A percentile compares a stretch with the other conserved stretches of the same genome.
phyloP scores from a whole-genome alignment of 2,329 filamentous ascomycete genomes.

The Phaeosphaeriaceae sp. region DNA sequence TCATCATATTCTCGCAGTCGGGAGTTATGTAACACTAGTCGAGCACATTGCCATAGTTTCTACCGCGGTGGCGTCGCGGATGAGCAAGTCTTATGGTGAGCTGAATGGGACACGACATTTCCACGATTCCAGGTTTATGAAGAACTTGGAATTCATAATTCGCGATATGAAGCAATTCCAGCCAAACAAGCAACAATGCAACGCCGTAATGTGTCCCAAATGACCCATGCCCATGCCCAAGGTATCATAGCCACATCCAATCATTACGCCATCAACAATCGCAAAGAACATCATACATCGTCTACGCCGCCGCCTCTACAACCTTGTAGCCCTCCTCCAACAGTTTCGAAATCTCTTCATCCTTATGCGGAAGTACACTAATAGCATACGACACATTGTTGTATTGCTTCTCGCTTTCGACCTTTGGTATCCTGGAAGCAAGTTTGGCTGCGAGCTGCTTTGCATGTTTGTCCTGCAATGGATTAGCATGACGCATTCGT shows the following conservation, averaged over 20 bases:
- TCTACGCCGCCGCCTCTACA: constrained; percentile 52
- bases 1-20: too few species aligned
- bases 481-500: constrained; percentile 20
- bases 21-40: too few species aligned
- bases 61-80: too few species aligned
- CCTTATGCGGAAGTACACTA: constrained; percentile 89
- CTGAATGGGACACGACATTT: too few species aligned
- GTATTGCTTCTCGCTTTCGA: constrained; percentile 95
- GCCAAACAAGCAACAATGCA: not conserved
- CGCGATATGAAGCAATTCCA: not conserved
- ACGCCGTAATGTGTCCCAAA: not conserved
- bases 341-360: constrained; percentile 83
- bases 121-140: too few species aligned
- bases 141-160: not conserved
- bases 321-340: constrained; percentile 75
- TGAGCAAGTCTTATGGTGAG: too few species aligned
- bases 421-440: constrained; percentile 82
- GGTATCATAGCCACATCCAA: constrained; percentile 11
- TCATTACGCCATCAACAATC: constrained; percentile 10
- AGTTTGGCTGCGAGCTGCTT: constrained; percentile 93
- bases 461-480: constrained; percentile 88
- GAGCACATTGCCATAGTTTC: too few species aligned
- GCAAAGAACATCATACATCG: not conserved
- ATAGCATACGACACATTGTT: constrained; percentile 95
- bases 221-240: constrained; percentile 3